Evolutionary conservation across 2,329 filamentous ascomycete species (phyloP).

Genomic region (Gaeumannomyces tritici): DNA sequence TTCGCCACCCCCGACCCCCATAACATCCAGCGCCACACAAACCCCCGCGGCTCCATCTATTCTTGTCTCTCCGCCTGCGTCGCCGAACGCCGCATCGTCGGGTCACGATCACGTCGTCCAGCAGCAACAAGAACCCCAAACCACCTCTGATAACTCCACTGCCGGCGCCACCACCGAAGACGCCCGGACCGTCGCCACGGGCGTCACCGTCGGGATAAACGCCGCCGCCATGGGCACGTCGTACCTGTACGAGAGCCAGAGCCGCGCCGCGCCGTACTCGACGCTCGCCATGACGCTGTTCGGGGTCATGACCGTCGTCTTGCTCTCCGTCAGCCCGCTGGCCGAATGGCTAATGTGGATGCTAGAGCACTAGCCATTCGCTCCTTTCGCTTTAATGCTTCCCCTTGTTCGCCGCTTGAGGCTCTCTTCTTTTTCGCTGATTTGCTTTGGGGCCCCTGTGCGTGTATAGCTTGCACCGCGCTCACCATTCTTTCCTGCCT

Average conservation of each 20-base stretch:
- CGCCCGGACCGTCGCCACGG: conserved; percentile 34
- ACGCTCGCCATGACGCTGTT: conserved; percentile 48
- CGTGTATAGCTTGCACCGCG: no score
- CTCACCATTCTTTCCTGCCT: no score
- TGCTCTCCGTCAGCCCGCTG: conserved; percentile 39
- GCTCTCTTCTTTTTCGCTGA: neutral
- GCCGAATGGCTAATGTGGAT: conserved; percentile 24
- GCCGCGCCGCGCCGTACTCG: conserved; percentile 44
- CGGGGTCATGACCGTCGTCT: conserved; percentile 44
- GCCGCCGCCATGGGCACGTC: conserved; percentile 51
- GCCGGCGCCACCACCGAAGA: conserved; percentile 10
- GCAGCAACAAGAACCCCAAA: neutral
- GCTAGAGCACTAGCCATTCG: conserved; percentile 9
- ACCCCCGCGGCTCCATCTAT: no score
- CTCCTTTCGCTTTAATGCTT: neutral
- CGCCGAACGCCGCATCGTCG: neutral
- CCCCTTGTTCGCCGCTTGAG: neutral
- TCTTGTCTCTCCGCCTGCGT: neutral
- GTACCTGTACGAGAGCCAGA: conserved; percentile 43
- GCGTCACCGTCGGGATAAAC: conserved; percentile 46
- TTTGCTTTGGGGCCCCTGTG: neutral
- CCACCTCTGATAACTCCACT: neutral
- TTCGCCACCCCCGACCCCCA: neutral
- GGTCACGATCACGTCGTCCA: neutral
- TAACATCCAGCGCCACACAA: neutral